Percentiles rank a stretch among this genome's conserved stretches.
Conservation (phyloP, 139 green algal genomes). For the Edaphochlamys debaryana region DNA sequence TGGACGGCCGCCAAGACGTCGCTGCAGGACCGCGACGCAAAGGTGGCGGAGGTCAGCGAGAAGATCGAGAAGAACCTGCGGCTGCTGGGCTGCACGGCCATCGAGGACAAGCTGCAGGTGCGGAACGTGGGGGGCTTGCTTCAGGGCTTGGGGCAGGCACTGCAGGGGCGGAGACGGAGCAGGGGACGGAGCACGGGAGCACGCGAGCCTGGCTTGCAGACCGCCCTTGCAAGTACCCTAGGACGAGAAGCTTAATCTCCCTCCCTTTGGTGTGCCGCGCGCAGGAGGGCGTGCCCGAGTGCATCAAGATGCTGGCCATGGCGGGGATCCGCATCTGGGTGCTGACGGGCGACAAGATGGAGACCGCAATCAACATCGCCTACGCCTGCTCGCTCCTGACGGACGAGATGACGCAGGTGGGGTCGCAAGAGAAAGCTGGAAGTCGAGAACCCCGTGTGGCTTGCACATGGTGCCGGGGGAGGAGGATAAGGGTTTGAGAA, state of each 20-base stretch:
- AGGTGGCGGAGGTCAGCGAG: conserved; percentile 60
- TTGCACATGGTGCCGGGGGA: no score
- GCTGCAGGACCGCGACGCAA: conserved; percentile 59
- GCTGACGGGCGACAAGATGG: conserved; percentile 86
- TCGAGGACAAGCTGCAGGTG: conserved; percentile 99
- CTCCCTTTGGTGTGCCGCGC: no score
- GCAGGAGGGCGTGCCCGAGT: conserved; percentile 92
- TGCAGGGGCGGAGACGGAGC: no score
- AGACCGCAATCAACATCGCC: conserved; percentile 95
- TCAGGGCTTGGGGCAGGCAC: no score
- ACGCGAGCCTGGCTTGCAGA: no score
- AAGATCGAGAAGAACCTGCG: conserved; percentile 84
- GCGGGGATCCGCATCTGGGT: conserved; percentile 95
- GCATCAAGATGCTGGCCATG: conserved; percentile 87
- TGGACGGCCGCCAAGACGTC: conserved; percentile 50
- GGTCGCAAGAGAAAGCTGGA: no score
- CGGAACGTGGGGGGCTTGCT: no score
- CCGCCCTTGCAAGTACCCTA: no score
- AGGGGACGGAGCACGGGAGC: no score
- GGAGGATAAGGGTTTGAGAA: no score
- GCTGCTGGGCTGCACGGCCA: conserved; percentile 95
- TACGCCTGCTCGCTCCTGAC: conserved; percentile 88
- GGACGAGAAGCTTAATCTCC: no score
- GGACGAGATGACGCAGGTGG: conserved; percentile 70
- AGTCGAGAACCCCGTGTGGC: no score